These are phyloP conservation scores for Themeda triandra DNA, from an alignment of 176 grass and related monocot genomes.

Conservation along the genomic window DNA sequence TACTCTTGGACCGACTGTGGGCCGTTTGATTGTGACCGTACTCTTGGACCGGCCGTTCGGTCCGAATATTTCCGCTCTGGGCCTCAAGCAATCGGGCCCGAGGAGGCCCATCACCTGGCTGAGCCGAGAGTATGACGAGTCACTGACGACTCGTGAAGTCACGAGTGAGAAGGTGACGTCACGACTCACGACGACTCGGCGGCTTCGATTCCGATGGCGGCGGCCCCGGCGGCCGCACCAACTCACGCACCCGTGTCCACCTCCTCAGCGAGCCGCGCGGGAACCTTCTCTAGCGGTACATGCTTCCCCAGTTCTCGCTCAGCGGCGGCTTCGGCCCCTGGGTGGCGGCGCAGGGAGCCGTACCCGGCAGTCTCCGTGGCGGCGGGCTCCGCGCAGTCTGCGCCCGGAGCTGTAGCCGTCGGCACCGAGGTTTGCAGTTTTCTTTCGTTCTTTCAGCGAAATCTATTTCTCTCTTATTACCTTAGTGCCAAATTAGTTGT, in stretches of 20 bases:
- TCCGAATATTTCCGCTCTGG: not conserved
- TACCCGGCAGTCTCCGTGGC: not conserved
- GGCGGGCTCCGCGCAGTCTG: not conserved
- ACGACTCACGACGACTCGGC: not conserved
- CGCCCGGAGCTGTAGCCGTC: not conserved
- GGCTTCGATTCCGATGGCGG: slow-evolving; percentile 27
- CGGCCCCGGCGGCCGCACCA: slow-evolving; percentile 16
- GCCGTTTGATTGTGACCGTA: no score
- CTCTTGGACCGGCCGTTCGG: no score
- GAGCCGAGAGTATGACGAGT: not conserved
- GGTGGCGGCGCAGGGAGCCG: slow-evolving; percentile 15
- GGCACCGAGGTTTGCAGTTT: slow-evolving; percentile 10
- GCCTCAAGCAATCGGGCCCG: not conserved
- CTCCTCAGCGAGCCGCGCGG: not conserved
- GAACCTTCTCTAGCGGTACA: not conserved
- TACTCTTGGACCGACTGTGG: no score
- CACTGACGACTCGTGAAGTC: not conserved
- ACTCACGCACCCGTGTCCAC: not conserved
- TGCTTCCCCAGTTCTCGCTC: not conserved
- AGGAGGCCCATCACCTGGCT: not conserved
- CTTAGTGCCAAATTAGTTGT: not conserved
- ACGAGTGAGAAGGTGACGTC: not conserved
- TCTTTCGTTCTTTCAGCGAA: not conserved
- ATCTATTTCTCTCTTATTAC: not conserved
- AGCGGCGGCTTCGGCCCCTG: not conserved